Percentiles rank a stretch among this genome's conserved stretches.
phyloP scores from a whole-genome alignment of 1,284 basidiomycete species.

The Malassezia obtusa region DNA sequence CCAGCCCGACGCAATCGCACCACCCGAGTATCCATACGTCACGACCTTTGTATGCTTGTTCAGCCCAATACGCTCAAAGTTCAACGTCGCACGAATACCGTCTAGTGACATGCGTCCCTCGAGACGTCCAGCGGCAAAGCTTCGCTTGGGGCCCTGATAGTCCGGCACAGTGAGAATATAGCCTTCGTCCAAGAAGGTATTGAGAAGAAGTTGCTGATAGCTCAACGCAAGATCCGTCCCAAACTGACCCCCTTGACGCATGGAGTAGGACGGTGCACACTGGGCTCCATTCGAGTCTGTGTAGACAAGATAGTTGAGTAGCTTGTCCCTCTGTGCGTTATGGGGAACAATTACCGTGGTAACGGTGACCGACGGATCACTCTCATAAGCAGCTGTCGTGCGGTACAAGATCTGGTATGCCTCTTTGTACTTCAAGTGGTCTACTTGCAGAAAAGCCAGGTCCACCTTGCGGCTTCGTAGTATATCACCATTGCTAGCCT shows the following conservation, averaged over 20 bases:
- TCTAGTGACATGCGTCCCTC: constrained; percentile 31
- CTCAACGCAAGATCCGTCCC: constrained; percentile 11
- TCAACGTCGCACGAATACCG: constrained; percentile 26
- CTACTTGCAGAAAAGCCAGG: constrained; percentile 1
- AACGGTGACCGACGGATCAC: constrained; percentile 12
- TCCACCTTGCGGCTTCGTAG: constrained; percentile 23
- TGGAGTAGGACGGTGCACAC: constrained; percentile 28
- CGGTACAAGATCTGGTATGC: constrained; percentile 28
- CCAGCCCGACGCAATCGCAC: constrained; percentile 37
- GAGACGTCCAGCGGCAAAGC: constrained; percentile 30
- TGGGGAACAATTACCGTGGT: constrained; percentile 26
- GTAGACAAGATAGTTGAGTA: constrained; percentile 22
- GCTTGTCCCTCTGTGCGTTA: constrained; percentile 20
- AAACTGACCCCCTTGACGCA: constrained; percentile 14
- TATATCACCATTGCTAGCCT: constrained; percentile 21
- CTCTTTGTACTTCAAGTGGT: constrained; percentile 10
- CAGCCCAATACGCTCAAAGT: constrained; percentile 22
- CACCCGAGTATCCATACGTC: constrained; percentile 37
- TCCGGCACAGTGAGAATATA: constrained; percentile 30
- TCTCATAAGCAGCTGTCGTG: constrained; percentile 7
- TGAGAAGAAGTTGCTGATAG: background rate
- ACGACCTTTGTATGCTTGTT: constrained; percentile 19
- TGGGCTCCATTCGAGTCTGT: constrained; percentile 22
- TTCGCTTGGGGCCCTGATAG: constrained; percentile 31
- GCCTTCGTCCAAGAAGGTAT: constrained; percentile 10